phyloP scores from a whole-genome alignment of 768 basidiomycete species.

The Psilocybe subaeruginosa region DNA sequence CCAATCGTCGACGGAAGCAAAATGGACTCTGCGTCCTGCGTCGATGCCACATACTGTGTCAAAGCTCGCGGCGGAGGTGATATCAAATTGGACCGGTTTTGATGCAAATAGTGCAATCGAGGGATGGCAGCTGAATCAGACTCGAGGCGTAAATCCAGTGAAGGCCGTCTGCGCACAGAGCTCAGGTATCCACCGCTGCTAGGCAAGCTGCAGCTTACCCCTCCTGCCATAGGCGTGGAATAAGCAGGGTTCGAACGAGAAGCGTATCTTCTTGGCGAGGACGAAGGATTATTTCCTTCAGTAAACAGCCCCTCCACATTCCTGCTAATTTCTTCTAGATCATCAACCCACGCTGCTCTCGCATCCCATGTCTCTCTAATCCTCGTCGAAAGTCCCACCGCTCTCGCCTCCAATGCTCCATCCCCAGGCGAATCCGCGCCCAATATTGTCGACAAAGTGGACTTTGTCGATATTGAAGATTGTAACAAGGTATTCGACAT shows the following conservation, averaged over 20 bases:
- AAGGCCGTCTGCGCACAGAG: conserved; percentile 39
- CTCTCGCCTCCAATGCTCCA: conserved; percentile 48
- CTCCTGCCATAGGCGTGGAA: conserved; percentile 11
- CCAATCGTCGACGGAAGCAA: conserved; percentile 74
- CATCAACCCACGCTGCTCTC: conserved; percentile 65
- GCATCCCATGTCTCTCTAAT: conserved; percentile 47
- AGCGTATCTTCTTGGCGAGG: conserved; percentile 6
- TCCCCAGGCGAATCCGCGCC: conserved; percentile 50
- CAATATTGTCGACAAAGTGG: conserved; percentile 50
- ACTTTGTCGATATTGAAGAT: conserved; percentile 73
- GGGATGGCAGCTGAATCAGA: conserved; percentile 28
- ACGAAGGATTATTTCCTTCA: conserved; percentile 21
- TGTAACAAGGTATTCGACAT: conserved; percentile 83
- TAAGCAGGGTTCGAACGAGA: conserved; percentile 5
- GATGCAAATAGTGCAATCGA: conserved; percentile 54
- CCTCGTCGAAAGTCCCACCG: conserved; percentile 53
- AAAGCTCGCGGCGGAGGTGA: conserved; percentile 74
- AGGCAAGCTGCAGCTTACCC: conserved; percentile 29
- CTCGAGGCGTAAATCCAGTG: conserved; percentile 39
- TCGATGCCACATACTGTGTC: conserved; percentile 71
- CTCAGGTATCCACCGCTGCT: conserved; percentile 16
- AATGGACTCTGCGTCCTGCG: conserved; percentile 52
- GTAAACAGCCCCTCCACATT: conserved; percentile 64
- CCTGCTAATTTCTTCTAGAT: conserved; percentile 65
- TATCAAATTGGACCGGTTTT: conserved; percentile 56